A percentile compares a stretch with the other conserved stretches of the same genome.
phyloP scores from a whole-genome alignment of 768 basidiomycete species.

The Roridomyces roridus region DNA sequence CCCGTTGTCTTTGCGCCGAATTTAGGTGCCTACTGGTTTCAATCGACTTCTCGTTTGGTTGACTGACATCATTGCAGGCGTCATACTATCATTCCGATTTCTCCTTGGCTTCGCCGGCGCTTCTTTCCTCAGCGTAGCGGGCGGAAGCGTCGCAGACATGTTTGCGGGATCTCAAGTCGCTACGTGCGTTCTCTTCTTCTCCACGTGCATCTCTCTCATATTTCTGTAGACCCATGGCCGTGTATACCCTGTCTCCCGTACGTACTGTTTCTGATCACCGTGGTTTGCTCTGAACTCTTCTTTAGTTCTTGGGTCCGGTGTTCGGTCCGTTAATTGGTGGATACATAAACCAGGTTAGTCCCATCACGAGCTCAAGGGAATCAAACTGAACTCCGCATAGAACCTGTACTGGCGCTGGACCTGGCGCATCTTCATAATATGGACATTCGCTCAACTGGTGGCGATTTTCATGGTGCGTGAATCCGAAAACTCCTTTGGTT shows the following conservation, averaged over 20 bases:
- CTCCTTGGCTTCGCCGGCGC: conserved; percentile 62
- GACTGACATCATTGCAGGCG: conserved; percentile 39
- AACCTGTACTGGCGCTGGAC: conserved; percentile 78
- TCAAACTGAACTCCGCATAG: conserved; percentile 34
- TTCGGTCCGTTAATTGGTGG: conserved; percentile 33
- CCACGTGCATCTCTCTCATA: background rate
- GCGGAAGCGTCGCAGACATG: conserved; percentile 62
- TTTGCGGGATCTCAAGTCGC: conserved; percentile 64
- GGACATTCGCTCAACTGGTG: conserved; percentile 62
- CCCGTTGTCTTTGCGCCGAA: conserved; percentile 78
- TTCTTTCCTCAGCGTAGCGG: conserved; percentile 61
- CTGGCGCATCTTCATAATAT: conserved; percentile 72
- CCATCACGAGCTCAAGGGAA: too few relatives aligned
- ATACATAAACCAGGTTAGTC: conserved; percentile 72
- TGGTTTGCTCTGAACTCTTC: background rate
- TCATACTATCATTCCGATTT: conserved; percentile 65
- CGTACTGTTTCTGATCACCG: conserved; percentile 53
- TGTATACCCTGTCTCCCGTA: conserved; percentile 63
- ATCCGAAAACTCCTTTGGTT: background rate
- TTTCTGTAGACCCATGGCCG: conserved; percentile 49
- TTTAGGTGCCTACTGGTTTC: too few relatives aligned
- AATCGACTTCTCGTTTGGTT: too few relatives aligned
- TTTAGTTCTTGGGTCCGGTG: conserved; percentile 22
- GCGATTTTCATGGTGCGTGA: conserved; percentile 62
- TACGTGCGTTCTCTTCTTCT: conserved; percentile 46